Conservation (phyloP, 2,329 filamentous ascomycete species). For the Colletotrichum limetticola region DNA sequence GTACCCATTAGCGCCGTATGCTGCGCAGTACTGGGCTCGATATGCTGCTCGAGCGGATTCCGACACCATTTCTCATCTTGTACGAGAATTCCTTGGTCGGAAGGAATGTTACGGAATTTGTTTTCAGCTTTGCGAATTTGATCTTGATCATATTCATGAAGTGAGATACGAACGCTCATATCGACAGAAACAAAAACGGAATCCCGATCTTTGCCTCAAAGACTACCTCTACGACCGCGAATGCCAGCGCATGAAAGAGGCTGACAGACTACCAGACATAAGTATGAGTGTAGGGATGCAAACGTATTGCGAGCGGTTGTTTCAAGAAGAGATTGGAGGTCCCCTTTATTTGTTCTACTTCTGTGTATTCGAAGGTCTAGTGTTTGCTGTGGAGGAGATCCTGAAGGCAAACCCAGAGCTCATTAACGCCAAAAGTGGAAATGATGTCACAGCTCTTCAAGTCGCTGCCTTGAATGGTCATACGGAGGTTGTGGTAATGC, state of each 20-base stretch:
- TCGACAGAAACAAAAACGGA: not conserved
- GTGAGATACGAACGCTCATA: not conserved
- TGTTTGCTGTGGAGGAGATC: not conserved
- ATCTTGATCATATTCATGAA: not conserved
- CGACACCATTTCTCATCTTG: not conserved
- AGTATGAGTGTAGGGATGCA: too few species aligned
- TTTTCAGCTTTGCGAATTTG: too few species aligned
- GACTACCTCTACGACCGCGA: too few species aligned
- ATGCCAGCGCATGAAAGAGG: too few species aligned
- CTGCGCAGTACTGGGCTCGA: conserved; percentile 37
- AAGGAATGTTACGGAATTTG: not conserved
- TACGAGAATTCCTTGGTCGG: not conserved
- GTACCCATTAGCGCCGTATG: conserved; percentile 30
- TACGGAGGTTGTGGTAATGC: too few species aligned
- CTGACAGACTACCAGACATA: too few species aligned
- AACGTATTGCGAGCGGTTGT: too few species aligned
- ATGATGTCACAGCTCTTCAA: too few species aligned
- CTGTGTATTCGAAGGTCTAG: not conserved
- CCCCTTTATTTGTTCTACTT: not conserved
- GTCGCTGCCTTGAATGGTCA: too few species aligned
- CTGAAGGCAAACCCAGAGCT: conserved; percentile 23
- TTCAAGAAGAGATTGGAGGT: too few species aligned
- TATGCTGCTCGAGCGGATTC: not conserved
- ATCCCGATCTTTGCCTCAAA: too few species aligned
- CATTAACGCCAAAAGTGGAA: not conserved